Conservation (phyloP, 306 rosid genomes). For the Crataegus laevigata region DNA sequence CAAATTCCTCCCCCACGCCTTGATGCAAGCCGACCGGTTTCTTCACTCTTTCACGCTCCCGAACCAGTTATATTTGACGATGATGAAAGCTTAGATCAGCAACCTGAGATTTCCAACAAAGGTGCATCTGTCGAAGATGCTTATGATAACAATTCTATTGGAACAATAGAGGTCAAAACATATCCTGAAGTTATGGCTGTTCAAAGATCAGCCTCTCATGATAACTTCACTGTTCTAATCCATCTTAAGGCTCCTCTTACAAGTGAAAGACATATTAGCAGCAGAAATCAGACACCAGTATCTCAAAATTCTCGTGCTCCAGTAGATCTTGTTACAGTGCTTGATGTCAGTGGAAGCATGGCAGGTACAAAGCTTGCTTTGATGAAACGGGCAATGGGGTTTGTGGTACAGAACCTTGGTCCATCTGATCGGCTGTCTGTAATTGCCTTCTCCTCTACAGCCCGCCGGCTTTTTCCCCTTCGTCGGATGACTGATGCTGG, state of each 20-base stretch:
- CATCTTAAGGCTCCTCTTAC: conserved; percentile 79
- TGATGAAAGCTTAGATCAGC: conserved; percentile 62
- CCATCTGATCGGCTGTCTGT: conserved; percentile 83
- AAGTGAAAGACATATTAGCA: conserved; percentile 22
- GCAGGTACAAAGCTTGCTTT: conserved; percentile 84
- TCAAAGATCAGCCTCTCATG: conserved; percentile 44
- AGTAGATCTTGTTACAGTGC: conserved; percentile 85
- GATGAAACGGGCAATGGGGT: conserved; percentile 86
- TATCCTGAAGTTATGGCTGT: conserved; percentile 79
- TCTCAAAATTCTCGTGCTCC: conserved; percentile 55
- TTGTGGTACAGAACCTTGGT: conserved; percentile 82
- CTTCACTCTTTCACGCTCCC: conserved; percentile 33
- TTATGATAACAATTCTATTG: conserved; percentile 18
- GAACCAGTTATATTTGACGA: conserved; percentile 73
- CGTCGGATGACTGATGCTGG: conserved; percentile 71
- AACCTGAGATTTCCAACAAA: conserved; percentile 18
- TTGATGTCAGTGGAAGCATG: conserved; percentile 98
- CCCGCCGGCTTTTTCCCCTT: conserved; percentile 82
- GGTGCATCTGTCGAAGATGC: conserved; percentile 13
- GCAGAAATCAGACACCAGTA: conserved; percentile 8
- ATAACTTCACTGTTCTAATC: conserved; percentile 56
- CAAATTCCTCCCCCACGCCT: conserved; percentile 46
- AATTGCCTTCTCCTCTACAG: conserved; percentile 73
- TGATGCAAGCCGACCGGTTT: conserved; percentile 27
- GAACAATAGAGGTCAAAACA: conserved; percentile 51